These are phyloP conservation scores for Penicillium psychrofluorescens DNA, from an alignment of 495 filamentous ascomycete species.

Conservation along the genomic window DNA sequence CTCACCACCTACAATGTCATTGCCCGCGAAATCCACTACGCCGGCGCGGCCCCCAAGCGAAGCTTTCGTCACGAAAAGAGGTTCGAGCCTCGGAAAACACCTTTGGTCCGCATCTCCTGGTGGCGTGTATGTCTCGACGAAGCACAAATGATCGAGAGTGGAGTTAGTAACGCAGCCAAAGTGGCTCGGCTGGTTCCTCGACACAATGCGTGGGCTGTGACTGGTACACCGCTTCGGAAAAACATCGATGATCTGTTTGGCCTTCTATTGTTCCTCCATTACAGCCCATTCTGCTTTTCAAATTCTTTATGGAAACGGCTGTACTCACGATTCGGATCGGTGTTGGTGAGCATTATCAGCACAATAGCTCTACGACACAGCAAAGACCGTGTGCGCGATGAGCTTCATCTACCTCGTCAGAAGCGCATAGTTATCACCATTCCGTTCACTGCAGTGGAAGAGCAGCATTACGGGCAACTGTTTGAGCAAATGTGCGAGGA, in stretches of 20 bases:
- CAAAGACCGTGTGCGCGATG: conserved; percentile 68
- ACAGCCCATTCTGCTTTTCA: conserved; percentile 62
- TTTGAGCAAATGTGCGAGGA: conserved; percentile 66
- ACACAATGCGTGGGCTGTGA: conserved; percentile 85
- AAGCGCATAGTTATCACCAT: conserved; percentile 80
- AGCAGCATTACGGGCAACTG: conserved; percentile 72
- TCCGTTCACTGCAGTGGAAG: conserved; percentile 81
- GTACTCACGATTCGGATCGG: conserved; percentile 45
- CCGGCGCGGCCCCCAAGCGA: conserved; percentile 55
- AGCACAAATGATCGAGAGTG: conserved; percentile 90
- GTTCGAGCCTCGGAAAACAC: conserved; percentile 62
- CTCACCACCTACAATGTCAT: conserved; percentile 82
- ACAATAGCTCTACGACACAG: conserved; percentile 74
- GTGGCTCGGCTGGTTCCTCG: conserved; percentile 75
- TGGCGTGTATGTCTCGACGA: conserved; percentile 93
- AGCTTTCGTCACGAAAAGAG: conserved; percentile 58
- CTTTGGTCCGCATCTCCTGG: conserved; percentile 74
- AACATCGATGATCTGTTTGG: conserved; percentile 61
- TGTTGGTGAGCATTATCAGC: conserved; percentile 60
- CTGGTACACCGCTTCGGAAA: conserved; percentile 81
- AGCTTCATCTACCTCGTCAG: conserved; percentile 62
- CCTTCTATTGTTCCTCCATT: conserved; percentile 72
- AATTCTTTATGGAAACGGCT: conserved; percentile 60
- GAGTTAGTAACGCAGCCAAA: conserved; percentile 73
- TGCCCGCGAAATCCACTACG: conserved; percentile 68